phyloP scores from a whole-genome alignment of 2,329 filamentous ascomycete genomes.

The Ophiostoma himal-ulmi region DNA sequence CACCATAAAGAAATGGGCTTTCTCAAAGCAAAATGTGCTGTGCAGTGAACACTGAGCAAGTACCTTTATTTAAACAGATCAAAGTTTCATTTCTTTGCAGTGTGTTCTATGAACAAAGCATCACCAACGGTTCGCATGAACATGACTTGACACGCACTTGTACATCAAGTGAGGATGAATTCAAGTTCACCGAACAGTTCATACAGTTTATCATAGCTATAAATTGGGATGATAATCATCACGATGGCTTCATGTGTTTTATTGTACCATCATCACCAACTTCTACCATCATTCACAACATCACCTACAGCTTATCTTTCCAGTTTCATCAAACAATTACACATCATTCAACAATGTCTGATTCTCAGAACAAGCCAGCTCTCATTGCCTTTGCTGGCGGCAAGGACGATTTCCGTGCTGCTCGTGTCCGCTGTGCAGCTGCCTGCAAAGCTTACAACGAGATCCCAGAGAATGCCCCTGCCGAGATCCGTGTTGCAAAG shows the following conservation, averaged over 20 bases:
- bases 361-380: not conserved
- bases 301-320: no score
- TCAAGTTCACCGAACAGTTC: not conserved
- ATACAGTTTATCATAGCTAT: not conserved
- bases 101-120: not conserved
- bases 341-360: not conserved
- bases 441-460: constrained; percentile 6
- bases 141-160: not conserved
- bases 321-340: no score
- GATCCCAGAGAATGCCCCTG: not conserved
- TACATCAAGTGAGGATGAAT: not conserved
- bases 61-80: not conserved
- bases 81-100: not conserved
- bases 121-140: not conserved
- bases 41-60: no score
- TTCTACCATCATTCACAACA: not conserved
- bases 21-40: not conserved
- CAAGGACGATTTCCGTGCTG: not conserved
- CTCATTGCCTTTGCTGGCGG: constrained; percentile 1
- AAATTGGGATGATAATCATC: not conserved
- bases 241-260: no score
- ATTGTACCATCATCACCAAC: not conserved
- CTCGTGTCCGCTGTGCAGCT: not conserved
- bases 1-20: no score
- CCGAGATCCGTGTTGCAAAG: not conserved